These are phyloP conservation scores for Annulohypoxylon nitens DNA, from an alignment of 495 filamentous ascomycete genomes.

Conservation along the genomic window DNA sequence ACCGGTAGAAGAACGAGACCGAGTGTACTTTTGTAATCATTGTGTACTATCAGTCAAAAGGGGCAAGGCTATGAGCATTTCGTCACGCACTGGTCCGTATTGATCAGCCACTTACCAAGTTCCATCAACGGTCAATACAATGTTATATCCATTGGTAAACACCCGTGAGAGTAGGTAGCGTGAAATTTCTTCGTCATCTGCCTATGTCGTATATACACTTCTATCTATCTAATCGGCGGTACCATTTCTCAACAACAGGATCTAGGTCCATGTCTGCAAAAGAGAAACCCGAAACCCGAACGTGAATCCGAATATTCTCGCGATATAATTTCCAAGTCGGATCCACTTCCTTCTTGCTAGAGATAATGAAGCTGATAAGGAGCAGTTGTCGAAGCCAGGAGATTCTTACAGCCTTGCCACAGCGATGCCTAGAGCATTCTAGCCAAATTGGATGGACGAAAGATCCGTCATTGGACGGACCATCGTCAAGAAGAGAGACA, in stretches of 20 bases:
- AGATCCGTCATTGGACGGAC: neutral
- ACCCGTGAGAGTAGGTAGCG: too few species aligned
- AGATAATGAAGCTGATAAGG: neutral
- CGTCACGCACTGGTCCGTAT: neutral
- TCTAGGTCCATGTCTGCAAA: neutral
- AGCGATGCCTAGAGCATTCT: constrained; percentile 6
- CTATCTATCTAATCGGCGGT: neutral
- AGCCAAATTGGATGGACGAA: neutral
- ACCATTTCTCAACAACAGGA: neutral
- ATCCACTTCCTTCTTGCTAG: neutral
- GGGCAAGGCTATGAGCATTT: neutral
- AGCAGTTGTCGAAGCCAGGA: constrained; percentile 3
- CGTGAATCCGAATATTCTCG: neutral
- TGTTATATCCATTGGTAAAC: neutral
- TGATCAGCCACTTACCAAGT: neutral
- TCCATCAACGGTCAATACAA: neutral
- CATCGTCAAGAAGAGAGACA: constrained; percentile 5
- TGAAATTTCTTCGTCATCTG: too few species aligned
- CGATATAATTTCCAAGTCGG: neutral
- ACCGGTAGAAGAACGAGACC: constrained; percentile 18
- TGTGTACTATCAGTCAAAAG: constrained; percentile 33
- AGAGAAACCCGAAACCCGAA: neutral
- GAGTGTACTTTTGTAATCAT: constrained; percentile 34
- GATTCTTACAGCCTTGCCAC: neutral
- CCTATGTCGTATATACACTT: neutral